Evolutionary conservation across 2,329 filamentous ascomycete species (phyloP).

Genomic region (Pestalotiopsis sp.): DNA sequence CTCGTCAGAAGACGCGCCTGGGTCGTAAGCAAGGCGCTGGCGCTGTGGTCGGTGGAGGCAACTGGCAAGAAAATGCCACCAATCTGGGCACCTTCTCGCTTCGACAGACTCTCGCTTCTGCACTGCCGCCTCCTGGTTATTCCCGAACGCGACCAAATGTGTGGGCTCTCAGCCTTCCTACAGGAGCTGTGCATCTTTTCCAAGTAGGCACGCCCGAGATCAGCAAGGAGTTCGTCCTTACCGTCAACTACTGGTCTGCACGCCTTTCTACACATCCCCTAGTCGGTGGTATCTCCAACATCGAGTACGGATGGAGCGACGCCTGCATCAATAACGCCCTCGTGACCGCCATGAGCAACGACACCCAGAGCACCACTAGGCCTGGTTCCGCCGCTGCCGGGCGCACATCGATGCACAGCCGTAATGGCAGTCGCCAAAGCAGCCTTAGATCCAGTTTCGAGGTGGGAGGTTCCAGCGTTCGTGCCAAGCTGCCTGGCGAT

Average conservation of each 20-base stretch:
- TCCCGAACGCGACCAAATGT: constrained; percentile 89
- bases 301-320: constrained; percentile 97
- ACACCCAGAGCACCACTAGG: constrained; percentile 44
- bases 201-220: constrained; percentile 96
- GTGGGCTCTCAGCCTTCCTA: constrained; percentile 90
- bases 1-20: constrained; percentile 63
- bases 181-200: constrained; percentile 95
- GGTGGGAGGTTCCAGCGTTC: constrained; percentile 57
- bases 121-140: constrained; percentile 88
- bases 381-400: constrained; percentile 52
- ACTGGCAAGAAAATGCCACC: constrained; percentile 97
- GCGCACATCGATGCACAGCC: constrained; percentile 49
- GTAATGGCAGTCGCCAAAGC: constrained; percentile 34
- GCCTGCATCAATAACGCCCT: constrained; percentile 68
- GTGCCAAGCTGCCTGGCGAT: constrained; percentile 79
- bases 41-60: constrained; percentile 85
- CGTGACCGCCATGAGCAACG: constrained; percentile 51
- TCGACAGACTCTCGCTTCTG: constrained; percentile 87
- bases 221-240: constrained; percentile 89
- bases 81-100: constrained; percentile 85
- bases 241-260: constrained; percentile 97
- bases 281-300: constrained; percentile 90
- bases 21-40: constrained; percentile 52
- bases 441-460: constrained; percentile 65
- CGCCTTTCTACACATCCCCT: constrained; percentile 91